Percentiles rank a stretch among this genome's conserved stretches.
phyloP scores from a whole-genome alignment of 73 alveolate species.

The Paraurostyla sp. region DNA sequence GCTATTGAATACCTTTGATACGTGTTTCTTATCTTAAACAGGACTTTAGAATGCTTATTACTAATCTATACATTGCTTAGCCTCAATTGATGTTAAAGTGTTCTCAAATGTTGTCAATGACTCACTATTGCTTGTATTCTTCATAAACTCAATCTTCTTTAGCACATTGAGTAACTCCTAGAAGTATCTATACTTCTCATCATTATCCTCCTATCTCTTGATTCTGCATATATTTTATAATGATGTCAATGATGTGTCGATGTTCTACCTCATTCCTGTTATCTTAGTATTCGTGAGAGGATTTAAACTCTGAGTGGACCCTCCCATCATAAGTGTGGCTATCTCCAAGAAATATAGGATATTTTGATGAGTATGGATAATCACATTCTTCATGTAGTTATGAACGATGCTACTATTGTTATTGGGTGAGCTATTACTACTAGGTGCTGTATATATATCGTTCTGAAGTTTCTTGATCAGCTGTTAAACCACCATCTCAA shows the following conservation, averaged over 20 bases:
- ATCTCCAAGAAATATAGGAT: constrained; percentile 38
- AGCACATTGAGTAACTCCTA: not conserved
- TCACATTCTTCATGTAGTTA: constrained; percentile 28
- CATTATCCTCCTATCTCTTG: constrained; percentile 5
- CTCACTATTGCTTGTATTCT: not conserved
- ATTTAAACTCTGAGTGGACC: not conserved
- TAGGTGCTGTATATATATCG: not conserved
- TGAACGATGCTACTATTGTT: not conserved
- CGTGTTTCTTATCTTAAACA: not conserved
- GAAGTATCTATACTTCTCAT: no score
- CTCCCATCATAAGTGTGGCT: constrained; percentile 32
- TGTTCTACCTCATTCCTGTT: not conserved
- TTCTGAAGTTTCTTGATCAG: constrained; percentile 16
- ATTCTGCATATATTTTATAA: constrained; percentile 30
- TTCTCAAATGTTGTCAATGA: not conserved
- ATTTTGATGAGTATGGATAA: constrained; percentile 52
- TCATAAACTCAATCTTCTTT: constrained; percentile 1
- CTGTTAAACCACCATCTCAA: constrained; percentile 23
- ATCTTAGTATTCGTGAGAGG: not conserved
- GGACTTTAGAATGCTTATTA: no score
- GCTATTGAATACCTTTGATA: not conserved
- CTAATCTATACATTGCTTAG: not conserved
- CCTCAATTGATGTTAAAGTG: not conserved
- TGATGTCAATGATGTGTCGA: constrained; percentile 4
- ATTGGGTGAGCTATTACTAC: no score